These are phyloP conservation scores for Arthromyces matolae DNA, from an alignment of 768 basidiomycete genomes.

Conservation along the genomic window DNA sequence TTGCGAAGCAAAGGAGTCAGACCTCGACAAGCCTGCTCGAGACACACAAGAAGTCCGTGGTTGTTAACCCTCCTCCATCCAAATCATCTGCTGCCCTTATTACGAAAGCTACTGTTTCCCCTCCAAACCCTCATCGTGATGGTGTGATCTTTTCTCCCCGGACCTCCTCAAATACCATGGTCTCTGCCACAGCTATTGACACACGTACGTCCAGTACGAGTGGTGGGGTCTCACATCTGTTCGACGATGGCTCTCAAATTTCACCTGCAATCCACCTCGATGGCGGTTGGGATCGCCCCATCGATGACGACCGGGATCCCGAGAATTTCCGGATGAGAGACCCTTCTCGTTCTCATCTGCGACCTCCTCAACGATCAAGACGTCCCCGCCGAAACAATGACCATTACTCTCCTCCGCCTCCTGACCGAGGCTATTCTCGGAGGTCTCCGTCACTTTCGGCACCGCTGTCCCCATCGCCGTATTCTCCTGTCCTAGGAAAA, in stretches of 20 bases:
- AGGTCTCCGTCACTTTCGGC: not conserved
- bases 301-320: constrained; percentile 8
- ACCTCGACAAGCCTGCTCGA: too few species aligned
- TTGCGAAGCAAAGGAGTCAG: too few species aligned
- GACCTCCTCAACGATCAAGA: not conserved
- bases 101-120: not conserved
- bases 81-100: too few species aligned
- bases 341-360: too few species aligned
- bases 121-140: constrained; percentile 3
- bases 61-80: too few species aligned
- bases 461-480: not conserved
- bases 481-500: constrained; percentile 13
- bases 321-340: not conserved
- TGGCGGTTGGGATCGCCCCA: constrained; percentile 12
- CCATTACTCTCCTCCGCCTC: constrained; percentile 17
- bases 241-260: constrained; percentile 10
- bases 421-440: not conserved
- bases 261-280: constrained; percentile 10
- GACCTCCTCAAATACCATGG: not conserved
- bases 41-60: too few species aligned
- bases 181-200: not conserved
- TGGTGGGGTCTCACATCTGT: not conserved
- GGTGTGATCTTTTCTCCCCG: not conserved
- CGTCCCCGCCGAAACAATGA: constrained; percentile 3
- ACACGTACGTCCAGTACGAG: not conserved